These are phyloP conservation scores for Lipomyces kockii DNA, from an alignment of 805 yeast genomes.

Conservation along the genomic window DNA sequence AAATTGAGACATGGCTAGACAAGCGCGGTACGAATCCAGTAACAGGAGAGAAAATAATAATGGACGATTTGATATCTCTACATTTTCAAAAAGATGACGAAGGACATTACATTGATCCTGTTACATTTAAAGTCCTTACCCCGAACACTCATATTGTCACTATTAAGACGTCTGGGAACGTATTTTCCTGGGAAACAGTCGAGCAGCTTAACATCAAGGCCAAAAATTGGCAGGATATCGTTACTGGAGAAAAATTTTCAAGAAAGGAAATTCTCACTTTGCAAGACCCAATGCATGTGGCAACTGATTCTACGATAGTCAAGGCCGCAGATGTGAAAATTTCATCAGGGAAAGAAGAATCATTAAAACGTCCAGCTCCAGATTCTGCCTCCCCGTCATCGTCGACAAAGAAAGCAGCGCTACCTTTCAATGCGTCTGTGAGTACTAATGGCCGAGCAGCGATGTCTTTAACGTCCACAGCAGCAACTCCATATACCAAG, in stretches of 20 bases:
- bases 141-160: conserved; percentile 41
- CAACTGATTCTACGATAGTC: not conserved
- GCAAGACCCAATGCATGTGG: conserved; percentile 14
- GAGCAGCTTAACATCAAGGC: conserved; percentile 41
- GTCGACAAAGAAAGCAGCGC: not conserved
- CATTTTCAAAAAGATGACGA: conserved; percentile 38
- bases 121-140: conserved; percentile 43
- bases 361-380: not conserved
- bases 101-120: conserved; percentile 45
- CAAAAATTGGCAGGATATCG: conserved; percentile 43
- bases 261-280: conserved; percentile 40
- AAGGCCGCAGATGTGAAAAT: not conserved
- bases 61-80: conserved; percentile 39
- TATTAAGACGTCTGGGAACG: conserved; percentile 43
- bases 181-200: conserved; percentile 43
- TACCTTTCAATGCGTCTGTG: conserved; percentile 31
- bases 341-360: not conserved
- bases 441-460: conserved; percentile 41
- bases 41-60: conserved; percentile 39
- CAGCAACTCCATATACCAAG: conserved; percentile 40
- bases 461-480: conserved; percentile 43
- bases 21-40: conserved; percentile 43
- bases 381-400: not conserved
- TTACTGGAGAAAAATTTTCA: conserved; percentile 42
- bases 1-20: conserved; percentile 41